Base-by-base conservation (phyloP, 805 yeast species). In the Saccharomycopsis selenospora region DNA sequence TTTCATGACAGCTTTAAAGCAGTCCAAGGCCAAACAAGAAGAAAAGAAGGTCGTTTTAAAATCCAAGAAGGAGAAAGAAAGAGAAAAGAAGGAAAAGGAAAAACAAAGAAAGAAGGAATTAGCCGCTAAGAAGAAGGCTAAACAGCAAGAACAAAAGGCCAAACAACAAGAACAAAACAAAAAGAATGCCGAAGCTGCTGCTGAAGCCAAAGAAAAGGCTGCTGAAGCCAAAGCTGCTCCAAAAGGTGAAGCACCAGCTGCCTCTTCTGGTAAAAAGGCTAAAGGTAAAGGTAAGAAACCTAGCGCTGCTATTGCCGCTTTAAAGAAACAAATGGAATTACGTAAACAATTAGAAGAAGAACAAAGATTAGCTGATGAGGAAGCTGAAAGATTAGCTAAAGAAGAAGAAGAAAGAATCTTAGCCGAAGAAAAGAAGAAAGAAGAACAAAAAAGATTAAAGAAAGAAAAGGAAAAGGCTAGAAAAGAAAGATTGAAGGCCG, bases 41-140 rank as follows among this genome's bases (percentile, higher is more conserved):
- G 81, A 74, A 42, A 80, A 80, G 66, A 80, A 75, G 52, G 82
- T 79, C 48, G 79, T 77, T 52, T 73, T 89, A 61, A 88, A 90
- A 67, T 79, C 91, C 50, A 93, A 91, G 77, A 89, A 91, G 69
- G 98, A 85, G 61, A 85, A 85, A 69, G 95, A 91, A 70, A 90
- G 82, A 71, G 95, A 93, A 67, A 87, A 86, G 79, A 95, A 91
- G 66, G 96, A 90, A 66, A 80, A 78, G 56, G 95, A 85, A 63
- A 91, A 91, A 73, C 86, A 82, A 58, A 76, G 81, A 66, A 91
- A 91, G 82, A 89, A 87, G 70, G 95, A 87, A 58, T 77, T 80
- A 52, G 95, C 96, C 40, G 85, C 81, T 47, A 83, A 80, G 68
- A 89, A 88, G 77, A 89, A 88, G 67, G 80, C 79, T 27, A 79